A percentile compares a stretch with the other conserved stretches of the same genome.
Evolutionary conservation across 305 asterid genomes (phyloP).

Genomic region (Fraxinus velutina): DNA sequence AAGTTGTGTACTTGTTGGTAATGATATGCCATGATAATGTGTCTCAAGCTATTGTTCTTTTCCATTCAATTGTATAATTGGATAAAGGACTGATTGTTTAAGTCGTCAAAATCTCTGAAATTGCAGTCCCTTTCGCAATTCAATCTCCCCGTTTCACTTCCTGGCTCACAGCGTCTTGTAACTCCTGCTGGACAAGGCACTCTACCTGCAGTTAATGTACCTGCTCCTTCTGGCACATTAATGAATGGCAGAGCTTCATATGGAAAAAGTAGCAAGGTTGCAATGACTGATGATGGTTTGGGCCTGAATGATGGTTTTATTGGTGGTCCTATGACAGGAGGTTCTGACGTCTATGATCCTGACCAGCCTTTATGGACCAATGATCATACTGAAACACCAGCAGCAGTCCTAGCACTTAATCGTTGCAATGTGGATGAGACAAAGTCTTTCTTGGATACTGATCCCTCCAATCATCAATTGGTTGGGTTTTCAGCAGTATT

Average conservation of each 20-base stretch:
- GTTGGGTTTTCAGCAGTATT: conserved; percentile 47
- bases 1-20: not conserved
- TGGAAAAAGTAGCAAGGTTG: conserved; percentile 47
- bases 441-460: conserved; percentile 40
- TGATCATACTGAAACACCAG: conserved; percentile 58
- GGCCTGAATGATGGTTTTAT: conserved; percentile 47
- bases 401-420: conserved; percentile 45
- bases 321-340: conserved; percentile 47
- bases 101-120: conserved; percentile 18
- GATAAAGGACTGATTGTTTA: conserved; percentile 16
- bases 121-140: conserved; percentile 97
- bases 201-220: conserved; percentile 39
- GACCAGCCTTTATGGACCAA: conserved; percentile 93
- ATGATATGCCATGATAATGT: conserved; percentile 4
- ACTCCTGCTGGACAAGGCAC: conserved; percentile 67
- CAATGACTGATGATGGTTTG: conserved; percentile 44
- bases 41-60: conserved; percentile 15
- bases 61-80: conserved; percentile 4
- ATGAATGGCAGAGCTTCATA: conserved; percentile 46
- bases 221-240: conserved; percentile 44
- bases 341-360: conserved; percentile 88
- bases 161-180: conserved; percentile 72
- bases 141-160: conserved; percentile 85
- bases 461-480: conserved; percentile 37
- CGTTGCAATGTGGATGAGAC: conserved; percentile 47